These are phyloP conservation scores for Bondarzewia mesenterica DNA, from an alignment of 1,284 basidiomycete species.

Conservation along the genomic window DNA sequence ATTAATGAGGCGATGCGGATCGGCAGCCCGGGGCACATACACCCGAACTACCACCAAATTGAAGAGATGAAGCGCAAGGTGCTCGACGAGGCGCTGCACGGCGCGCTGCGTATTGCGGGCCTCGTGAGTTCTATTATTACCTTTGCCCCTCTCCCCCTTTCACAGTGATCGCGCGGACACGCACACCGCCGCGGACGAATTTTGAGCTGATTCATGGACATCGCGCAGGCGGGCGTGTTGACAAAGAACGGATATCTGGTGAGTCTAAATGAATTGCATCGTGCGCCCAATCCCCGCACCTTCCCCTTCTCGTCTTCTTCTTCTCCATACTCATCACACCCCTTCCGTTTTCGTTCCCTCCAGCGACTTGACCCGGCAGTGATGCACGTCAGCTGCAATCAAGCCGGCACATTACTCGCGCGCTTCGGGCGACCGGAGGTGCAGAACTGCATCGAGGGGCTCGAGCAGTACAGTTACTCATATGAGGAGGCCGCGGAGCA, in stretches of 20 bases:
- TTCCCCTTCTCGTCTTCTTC: not conserved
- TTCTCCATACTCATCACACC: not conserved
- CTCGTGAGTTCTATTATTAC: slow-evolving; percentile 46
- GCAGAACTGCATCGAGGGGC: slow-evolving; percentile 71
- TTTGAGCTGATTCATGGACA: not conserved
- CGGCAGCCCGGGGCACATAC: slow-evolving; percentile 23
- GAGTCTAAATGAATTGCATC: slow-evolving; percentile 12
- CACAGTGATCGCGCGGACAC: not conserved
- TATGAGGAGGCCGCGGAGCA: slow-evolving; percentile 82
- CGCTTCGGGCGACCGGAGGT: slow-evolving; percentile 77
- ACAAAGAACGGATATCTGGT: slow-evolving; percentile 81
- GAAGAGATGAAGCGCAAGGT: slow-evolving; percentile 63
- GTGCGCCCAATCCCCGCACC: not conserved
- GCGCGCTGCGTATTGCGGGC: slow-evolving; percentile 80
- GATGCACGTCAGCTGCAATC: slow-evolving; percentile 78
- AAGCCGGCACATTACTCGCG: slow-evolving; percentile 77
- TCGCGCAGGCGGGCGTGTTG: slow-evolving; percentile 59
- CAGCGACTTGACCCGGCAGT: slow-evolving; percentile 76
- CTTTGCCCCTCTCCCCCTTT: not conserved
- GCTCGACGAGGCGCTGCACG: slow-evolving; percentile 74
- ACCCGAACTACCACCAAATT: slow-evolving; percentile 38
- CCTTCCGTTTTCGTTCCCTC: slow-evolving; percentile 1
- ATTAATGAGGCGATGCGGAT: slow-evolving; percentile 40
- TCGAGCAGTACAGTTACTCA: slow-evolving; percentile 81
- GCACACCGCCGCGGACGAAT: not conserved